Evolutionary conservation across 768 basidiomycete genomes (phyloP), one percentile per base, ranked within the genome.

Genomic region (Lactifluus echinatus): DNA sequence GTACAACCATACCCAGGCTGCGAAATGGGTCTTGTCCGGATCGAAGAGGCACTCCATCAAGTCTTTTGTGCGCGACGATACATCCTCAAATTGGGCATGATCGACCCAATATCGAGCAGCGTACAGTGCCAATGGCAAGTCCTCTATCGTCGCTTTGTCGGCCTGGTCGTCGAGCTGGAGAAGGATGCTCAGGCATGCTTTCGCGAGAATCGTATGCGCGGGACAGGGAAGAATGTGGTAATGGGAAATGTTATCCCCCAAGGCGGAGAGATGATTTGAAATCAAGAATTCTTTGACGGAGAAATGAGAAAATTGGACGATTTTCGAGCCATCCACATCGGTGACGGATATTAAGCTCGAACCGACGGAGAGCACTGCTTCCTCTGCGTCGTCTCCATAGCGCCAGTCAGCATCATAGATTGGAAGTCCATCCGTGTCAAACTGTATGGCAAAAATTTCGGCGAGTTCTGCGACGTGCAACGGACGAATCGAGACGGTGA

Each of bases 211-310:
- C 1, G 11, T 40, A 34, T 51, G 50, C 21, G 50, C 21, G 0
- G 36, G 19, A 21, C 19, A 17, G 26, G 28, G 23, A 6, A 26
- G 23, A n/a, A 39, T 19, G 24, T 40, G 34, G 11, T 17, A 37
- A 34, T 40, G 15, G 8, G 37, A 51, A 12, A 12, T 6, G 2
- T 14, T 10, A 10, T 4, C 31, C 31, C 31, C 31, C 10, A 31
- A 31, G 31, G 31, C 10, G 31, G 31, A 10, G 11, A 28, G 21
- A 34, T 23, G 36, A 28, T 37, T n/a, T 8, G 50, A 51, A 8
- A 37, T 51, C 50, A 51, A 51, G 50, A 51, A 51, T 14, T 51
- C 37, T 4, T 40, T 37, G 8, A 51, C 50, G 4, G 50, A 51
- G n/a, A 40, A 51, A 17, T 51, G 50, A 19, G 50, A 39, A 40